phyloP scores from a whole-genome alignment of 2,329 filamentous ascomycete genomes.

The Penicillium palitans region DNA sequence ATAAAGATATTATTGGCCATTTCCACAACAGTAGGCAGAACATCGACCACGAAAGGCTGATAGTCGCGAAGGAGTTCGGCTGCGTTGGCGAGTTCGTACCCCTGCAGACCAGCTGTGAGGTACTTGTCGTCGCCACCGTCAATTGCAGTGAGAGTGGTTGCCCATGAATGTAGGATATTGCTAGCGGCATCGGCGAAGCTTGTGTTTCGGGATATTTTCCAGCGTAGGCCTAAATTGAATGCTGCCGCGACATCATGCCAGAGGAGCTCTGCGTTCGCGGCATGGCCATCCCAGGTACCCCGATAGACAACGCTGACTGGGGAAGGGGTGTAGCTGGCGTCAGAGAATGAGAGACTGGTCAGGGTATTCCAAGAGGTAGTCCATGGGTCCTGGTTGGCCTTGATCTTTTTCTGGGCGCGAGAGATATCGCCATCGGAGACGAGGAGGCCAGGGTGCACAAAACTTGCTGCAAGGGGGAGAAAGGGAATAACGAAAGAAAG shows the following conservation, averaged over 20 bases:
- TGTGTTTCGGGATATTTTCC: conserved; percentile 10
- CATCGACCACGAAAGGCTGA: conserved; percentile 2
- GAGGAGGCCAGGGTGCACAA: too few species aligned
- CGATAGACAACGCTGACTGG: too few species aligned
- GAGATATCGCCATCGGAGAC: too few species aligned
- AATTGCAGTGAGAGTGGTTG: not conserved
- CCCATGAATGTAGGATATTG: conserved; percentile 12
- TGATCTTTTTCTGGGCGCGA: too few species aligned
- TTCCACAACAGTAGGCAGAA: not conserved
- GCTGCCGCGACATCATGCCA: conserved; percentile 1
- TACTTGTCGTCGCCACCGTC: conserved; percentile 5
- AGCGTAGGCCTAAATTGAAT: conserved; percentile 14
- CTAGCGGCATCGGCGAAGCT: conserved; percentile 10
- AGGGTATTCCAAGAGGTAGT: too few species aligned
- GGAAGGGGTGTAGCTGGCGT: too few species aligned
- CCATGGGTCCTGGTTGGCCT: too few species aligned
- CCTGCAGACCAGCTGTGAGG: conserved; percentile 13
- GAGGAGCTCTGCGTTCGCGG: too few species aligned
- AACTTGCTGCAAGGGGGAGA: too few species aligned
- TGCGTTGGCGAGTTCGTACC: conserved; percentile 15
- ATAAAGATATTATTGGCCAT: conserved; percentile 7
- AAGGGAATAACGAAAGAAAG: not conserved
- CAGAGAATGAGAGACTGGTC: too few species aligned
- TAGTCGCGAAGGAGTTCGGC: conserved; percentile 15
- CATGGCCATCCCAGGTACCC: too few species aligned